Conservation (phyloP, 2,329 filamentous ascomycete species). For the Hypoxylon sp. region DNA sequence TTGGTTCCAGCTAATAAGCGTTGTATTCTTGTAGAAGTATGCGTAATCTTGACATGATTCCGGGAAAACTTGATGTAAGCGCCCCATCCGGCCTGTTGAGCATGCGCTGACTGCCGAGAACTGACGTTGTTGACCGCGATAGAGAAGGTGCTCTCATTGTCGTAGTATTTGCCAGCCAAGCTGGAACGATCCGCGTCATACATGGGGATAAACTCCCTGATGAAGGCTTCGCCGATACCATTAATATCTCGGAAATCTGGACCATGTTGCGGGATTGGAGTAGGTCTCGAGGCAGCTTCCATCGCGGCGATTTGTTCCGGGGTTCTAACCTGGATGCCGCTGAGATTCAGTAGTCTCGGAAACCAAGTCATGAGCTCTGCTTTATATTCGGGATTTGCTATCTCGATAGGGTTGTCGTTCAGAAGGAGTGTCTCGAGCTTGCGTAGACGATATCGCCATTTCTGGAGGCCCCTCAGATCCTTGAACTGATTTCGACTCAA, state of each 20-base stretch:
- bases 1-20: slow-evolving; percentile 74
- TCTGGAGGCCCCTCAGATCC: slow-evolving; percentile 74
- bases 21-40: slow-evolving; percentile 69
- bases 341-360: slow-evolving; percentile 82
- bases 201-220: slow-evolving; percentile 77
- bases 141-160: slow-evolving; percentile 80
- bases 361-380: slow-evolving; percentile 83
- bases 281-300: slow-evolving; percentile 63
- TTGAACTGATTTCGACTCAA: slow-evolving; percentile 85
- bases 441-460: slow-evolving; percentile 84
- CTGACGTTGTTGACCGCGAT: slow-evolving; percentile 74
- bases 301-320: slow-evolving; percentile 74
- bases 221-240: slow-evolving; percentile 79
- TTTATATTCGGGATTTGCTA: slow-evolving; percentile 69
- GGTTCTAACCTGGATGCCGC: slow-evolving; percentile 79
- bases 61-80: slow-evolving; percentile 82
- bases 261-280: slow-evolving; percentile 71
- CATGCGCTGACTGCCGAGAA: slow-evolving; percentile 63
- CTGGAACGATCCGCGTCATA: slow-evolving; percentile 79
- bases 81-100: slow-evolving; percentile 70
- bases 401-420: slow-evolving; percentile 79
- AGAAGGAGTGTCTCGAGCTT: slow-evolving; percentile 85
- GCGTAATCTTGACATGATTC: slow-evolving; percentile 78
- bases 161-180: slow-evolving; percentile 77
- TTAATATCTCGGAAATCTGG: slow-evolving; percentile 81